Evolutionary conservation across 2,329 filamentous ascomycete species (phyloP), one percentile per base, ranked within the genome.

Genomic region (Colletotrichum truncatum): DNA sequence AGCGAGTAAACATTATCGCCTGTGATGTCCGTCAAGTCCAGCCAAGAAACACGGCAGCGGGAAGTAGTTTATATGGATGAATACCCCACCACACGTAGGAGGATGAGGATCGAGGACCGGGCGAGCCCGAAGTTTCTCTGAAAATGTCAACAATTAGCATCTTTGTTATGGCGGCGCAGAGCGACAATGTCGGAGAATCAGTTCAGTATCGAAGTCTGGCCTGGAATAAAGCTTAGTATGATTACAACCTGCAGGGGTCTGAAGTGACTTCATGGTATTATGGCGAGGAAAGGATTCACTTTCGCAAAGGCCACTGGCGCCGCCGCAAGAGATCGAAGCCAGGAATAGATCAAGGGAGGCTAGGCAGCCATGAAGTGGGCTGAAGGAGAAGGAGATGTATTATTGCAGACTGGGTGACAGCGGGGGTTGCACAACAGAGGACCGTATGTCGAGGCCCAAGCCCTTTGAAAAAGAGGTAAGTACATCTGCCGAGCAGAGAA

Each of bases 61-160:
- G 32, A 30, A 38, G 12, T 14, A 14, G 28, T 16, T 64, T 60
- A 64, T 60, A 36, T 52, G 25, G 23, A 38, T 46, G 25, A 14
- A 52, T 16, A 18, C 36, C 21, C 18, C 28, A 32, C n/a, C 18
- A 52, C 25, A 36, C 14, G 14, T 32, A 8, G 12, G 18, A 6
- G 53, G 46, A 58, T 49, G 53, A 30, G 14, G 45, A 64, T 60
- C 61, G 39, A 45, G 54, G 46, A 25, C 48, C 38, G 41, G 45
- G 38, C 53, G 38, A 64, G 54, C 38, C 41, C 14, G 10, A 41
- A 52, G 16, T 38, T 39, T 21, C 11, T 45, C 26, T 14, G 16
- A 49, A 32, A 41, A 30, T 36, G 36, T 36, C 18, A 14, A 41
- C 32, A 21, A 36, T 23, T 43, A 18, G 21, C 18, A 48, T 38